Conservation (phyloP, 345 rosid species). For the Acer negundo region DNA sequence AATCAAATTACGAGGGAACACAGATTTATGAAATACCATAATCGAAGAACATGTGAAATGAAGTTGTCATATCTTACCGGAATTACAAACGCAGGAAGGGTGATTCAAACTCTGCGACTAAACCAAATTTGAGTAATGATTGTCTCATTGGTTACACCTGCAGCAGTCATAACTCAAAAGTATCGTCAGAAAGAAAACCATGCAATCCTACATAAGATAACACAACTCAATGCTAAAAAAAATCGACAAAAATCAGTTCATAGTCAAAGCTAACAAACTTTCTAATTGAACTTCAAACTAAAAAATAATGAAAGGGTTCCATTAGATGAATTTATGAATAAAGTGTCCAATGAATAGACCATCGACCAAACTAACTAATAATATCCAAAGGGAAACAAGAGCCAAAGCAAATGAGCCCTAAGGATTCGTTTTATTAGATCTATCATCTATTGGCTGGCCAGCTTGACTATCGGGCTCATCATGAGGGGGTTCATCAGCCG, state of each 20-base stretch:
- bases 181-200: slow-evolving; percentile 18
- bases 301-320: slow-evolving; percentile 24
- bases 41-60: background rate
- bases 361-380: slow-evolving; percentile 18
- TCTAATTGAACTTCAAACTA: background rate
- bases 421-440: slow-evolving; percentile 29
- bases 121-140: slow-evolving; percentile 10
- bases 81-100: background rate
- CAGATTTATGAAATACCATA: background rate
- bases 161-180: slow-evolving; percentile 35
- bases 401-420: slow-evolving; percentile 28
- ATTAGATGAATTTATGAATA: slow-evolving; percentile 30
- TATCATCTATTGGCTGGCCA: slow-evolving; percentile 33
- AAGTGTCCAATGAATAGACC: slow-evolving; percentile 18
- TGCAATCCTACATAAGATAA: slow-evolving; percentile 1
- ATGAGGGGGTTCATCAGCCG: slow-evolving; percentile 35
- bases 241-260: slow-evolving; percentile 9
- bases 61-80: slow-evolving; percentile 17
- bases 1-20: background rate
- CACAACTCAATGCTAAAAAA: background rate
- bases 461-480: slow-evolving; percentile 28
- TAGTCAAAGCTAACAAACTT: slow-evolving; percentile 3
- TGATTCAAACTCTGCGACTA: background rate
- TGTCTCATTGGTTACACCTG: slow-evolving; percentile 31
- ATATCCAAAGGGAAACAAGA: slow-evolving; percentile 24